These are phyloP conservation scores for Cordyceps cicadae DNA, from an alignment of 2,329 filamentous ascomycete genomes.

Conservation along the genomic window DNA sequence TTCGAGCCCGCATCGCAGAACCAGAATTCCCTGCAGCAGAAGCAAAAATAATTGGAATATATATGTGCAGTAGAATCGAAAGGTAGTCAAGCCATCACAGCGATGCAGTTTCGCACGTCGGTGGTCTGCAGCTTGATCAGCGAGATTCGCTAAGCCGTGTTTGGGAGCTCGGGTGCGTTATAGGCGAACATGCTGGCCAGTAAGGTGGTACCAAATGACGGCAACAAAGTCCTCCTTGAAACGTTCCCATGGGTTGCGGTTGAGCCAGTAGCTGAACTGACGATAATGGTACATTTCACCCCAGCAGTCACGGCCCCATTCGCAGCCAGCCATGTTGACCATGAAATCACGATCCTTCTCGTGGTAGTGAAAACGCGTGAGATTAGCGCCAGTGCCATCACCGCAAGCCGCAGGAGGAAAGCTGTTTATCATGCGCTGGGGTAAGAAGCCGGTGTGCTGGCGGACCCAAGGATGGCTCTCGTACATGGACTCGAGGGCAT, in stretches of 20 bases:
- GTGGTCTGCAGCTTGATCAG: neutral
- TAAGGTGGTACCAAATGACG: slow-evolving; percentile 54
- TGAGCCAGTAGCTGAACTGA: slow-evolving; percentile 82
- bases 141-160: slow-evolving; percentile 1
- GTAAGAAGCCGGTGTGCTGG: slow-evolving; percentile 78
- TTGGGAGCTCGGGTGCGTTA: slow-evolving; percentile 19
- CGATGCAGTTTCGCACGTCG: neutral
- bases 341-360: slow-evolving; percentile 81
- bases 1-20: neutral
- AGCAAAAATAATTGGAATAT: neutral
- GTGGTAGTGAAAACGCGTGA: slow-evolving; percentile 77
- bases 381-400: slow-evolving; percentile 54
- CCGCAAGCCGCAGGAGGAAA: slow-evolving; percentile 87
- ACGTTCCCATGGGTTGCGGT: slow-evolving; percentile 71
- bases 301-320: slow-evolving; percentile 97
- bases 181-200: slow-evolving; percentile 51
- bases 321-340: slow-evolving; percentile 97
- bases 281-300: slow-evolving; percentile 95
- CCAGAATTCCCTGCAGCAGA: neutral
- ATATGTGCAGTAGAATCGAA: slow-evolving; percentile 14
- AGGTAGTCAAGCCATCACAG: neutral
- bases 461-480: slow-evolving; percentile 86
- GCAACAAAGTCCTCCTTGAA: slow-evolving; percentile 61
- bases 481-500: slow-evolving; percentile 89
- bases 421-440: slow-evolving; percentile 87